phyloP scores from a whole-genome alignment of 371 early-diverging fungal genomes.

The Circinella umbellata region DNA sequence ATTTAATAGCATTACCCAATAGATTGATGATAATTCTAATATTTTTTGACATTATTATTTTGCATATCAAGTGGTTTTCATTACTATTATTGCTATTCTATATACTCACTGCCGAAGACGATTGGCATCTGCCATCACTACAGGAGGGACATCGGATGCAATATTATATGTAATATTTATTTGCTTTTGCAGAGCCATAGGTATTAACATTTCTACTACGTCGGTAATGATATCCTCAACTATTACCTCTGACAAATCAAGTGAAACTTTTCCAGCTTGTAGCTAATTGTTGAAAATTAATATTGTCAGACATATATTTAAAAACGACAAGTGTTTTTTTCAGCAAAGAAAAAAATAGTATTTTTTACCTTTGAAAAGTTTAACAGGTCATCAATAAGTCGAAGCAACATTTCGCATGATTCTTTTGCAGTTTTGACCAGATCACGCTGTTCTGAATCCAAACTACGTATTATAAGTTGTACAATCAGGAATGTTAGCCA shows the following conservation, averaged over 20 bases:
- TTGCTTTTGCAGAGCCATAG: slow-evolving; percentile 56
- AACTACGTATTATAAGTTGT: not conserved
- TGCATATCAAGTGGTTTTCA: no score
- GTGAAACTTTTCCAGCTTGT: slow-evolving; percentile 63
- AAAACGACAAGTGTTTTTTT: no score
- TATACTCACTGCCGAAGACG: slow-evolving; percentile 43
- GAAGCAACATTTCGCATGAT: slow-evolving; percentile 61
- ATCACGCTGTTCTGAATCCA: slow-evolving; percentile 61
- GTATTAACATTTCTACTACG: slow-evolving; percentile 58
- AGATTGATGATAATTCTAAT: slow-evolving; percentile 43
- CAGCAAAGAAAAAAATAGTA: no score
- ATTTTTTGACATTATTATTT: slow-evolving; percentile 12
- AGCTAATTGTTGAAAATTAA: slow-evolving; percentile 13
- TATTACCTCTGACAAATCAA: slow-evolving; percentile 54
- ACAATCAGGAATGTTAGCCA: not conserved
- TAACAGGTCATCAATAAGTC: slow-evolving; percentile 66
- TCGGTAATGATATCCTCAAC: slow-evolving; percentile 59
- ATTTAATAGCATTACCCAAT: slow-evolving; percentile 52
- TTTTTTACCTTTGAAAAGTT: slow-evolving; percentile 57
- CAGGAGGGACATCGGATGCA: slow-evolving; percentile 37
- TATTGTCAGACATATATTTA: no score
- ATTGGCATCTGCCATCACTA: slow-evolving; percentile 55
- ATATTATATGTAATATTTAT: slow-evolving; percentile 53
- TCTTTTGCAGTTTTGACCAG: slow-evolving; percentile 64
- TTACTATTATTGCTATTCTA: not conserved